Base-by-base conservation (phyloP, 129 eudicot species). In the Chrysanthemum seticuspe region DNA sequence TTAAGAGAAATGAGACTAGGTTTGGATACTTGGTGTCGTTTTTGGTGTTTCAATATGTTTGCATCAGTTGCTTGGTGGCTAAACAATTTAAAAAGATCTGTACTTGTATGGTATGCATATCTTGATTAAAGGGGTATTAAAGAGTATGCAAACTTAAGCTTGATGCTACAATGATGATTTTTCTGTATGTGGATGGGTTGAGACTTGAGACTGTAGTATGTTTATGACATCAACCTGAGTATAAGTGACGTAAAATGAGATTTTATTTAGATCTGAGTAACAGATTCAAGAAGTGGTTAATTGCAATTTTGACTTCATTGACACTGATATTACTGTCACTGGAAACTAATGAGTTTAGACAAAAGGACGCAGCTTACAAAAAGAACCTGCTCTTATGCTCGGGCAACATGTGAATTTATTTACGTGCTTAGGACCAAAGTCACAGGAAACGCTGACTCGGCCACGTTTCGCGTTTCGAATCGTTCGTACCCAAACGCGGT, bases 31-130 rank as follows among this genome's bases (percentile, higher is more conserved):
- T 60, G 13, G 36, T 25, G 16, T 56, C 16, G 13, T 60, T 14
- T 60, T 15, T 27, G 36, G 66, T 13, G 9, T 27, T 36, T 61
- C 9, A 36, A 27, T 61, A 27, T n/a, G 29, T 61, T 25, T 3
- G 29, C 3, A 61, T 60, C 16, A 61, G 40, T 25, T 61, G 36
- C 66, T 61, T 61, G 66, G 66, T 36, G 13, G 66, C 66, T 14
- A 61, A 61, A 27, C 13, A 60, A 60, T 25, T 6, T 34, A 62
- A 7, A 31, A 63, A 63, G 68, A 34, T 13, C 68, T 34, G 9
- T 57, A 57, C 29, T 57, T 57, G 19, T 10, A 57, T 8, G 18
- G 7, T 57, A 57, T 57, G 29, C 62, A 18, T 23, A 57, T 15
- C 5, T 16, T 18, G 62, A 18, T 57, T 16, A n/a, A 56, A 16